Evolutionary conservation across 495 filamentous ascomycete species (phyloP), one percentile per base, ranked within the genome.

Genomic region (Ramalina intermedia): DNA sequence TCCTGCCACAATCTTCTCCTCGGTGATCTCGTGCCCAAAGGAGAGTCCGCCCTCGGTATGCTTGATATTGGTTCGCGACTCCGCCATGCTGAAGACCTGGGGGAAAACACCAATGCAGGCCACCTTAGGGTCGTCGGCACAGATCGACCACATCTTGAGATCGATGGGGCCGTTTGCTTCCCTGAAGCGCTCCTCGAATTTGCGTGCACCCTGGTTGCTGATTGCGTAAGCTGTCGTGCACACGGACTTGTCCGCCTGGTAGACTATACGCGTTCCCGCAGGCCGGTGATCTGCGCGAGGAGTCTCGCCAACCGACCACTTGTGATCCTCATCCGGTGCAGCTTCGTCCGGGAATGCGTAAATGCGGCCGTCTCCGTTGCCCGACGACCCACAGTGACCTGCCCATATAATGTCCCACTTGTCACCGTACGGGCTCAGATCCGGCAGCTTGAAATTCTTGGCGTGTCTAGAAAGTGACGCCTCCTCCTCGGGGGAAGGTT

Each of bases 341-440:
- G 50, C 40, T 9, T 41, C 14, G 41, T 56, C 50, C 33, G 49
- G 49, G 37, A 53, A 56, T 23, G 44, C 18, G 41, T 53, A 56
- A 29, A 51, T 54, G 11, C 58, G 53, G 53, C 47, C 39, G 39
- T 54, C 29, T 0, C 43, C 29, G 36, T 54, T 53, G 24, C 48
- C 43, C 35, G 16, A 53, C 49, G 49, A 60, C 12, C 63, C 63
- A 43, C 65, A 68, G 50, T 68, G 64, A 7, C 66, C 66, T 16
- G 65, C 48, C 56, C 63, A 66, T 39, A 69, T 48, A 17, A 69
- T 55, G 51, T 69, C 66, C 66, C 66, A 68, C 33, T 57, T 55
- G 51, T 66, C 55, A 26, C 65, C 65, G 50, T 68, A 69, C 6
- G 66, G 66, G 27, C 51, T 37, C 48, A 49, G 35, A 26, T 54